Percentiles rank a stretch among this genome's conserved stretches.
Conservation (phyloP, 495 filamentous ascomycete species). For the Eremomyces bilateralis region DNA sequence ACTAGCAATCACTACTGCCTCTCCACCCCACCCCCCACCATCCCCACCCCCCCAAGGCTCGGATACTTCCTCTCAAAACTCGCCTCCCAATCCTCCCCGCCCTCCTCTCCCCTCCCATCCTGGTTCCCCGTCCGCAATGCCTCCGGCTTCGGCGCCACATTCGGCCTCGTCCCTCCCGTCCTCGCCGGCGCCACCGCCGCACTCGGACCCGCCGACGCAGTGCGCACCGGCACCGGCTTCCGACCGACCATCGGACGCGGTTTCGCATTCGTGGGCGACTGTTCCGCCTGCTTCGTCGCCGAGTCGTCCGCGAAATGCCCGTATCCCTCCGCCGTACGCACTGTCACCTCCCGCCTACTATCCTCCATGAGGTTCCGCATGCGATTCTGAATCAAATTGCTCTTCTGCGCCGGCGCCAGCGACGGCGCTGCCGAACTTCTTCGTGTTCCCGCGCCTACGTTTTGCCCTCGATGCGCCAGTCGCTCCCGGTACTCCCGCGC, state of each 20-base stretch:
- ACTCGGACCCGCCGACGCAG: constrained; percentile 4
- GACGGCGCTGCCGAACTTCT: constrained; percentile 19
- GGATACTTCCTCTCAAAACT: constrained; percentile 71
- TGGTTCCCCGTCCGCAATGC: constrained; percentile 27
- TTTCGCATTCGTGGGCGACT: constrained; percentile 1
- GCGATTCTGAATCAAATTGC: constrained; percentile 70
- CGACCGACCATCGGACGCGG: constrained; percentile 2
- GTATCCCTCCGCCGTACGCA: constrained; percentile 71
- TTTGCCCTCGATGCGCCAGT: constrained; percentile 37
- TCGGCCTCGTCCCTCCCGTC: constrained; percentile 13
- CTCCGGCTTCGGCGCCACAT: constrained; percentile 39
- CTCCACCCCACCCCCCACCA: constrained; percentile 58
- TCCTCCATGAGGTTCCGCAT: constrained; percentile 76
- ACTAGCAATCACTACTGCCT: too few species aligned
- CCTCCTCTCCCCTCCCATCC: constrained; percentile 11
- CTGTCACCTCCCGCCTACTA: constrained; percentile 30
- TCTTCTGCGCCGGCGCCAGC: constrained; percentile 25
- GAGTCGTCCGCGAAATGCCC: constrained; percentile 51
- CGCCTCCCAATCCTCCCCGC: constrained; percentile 39
- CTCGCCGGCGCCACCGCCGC: constrained; percentile 1
- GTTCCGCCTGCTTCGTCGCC: constrained; percentile 6
- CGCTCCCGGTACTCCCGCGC: constrained; percentile 77
- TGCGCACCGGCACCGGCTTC: neutral
- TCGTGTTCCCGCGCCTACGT: constrained; percentile 24
- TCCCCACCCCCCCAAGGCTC: constrained; percentile 57